Conservation (phyloP, 257 asterid genomes). For the Phtheirospermum japonicum region DNA sequence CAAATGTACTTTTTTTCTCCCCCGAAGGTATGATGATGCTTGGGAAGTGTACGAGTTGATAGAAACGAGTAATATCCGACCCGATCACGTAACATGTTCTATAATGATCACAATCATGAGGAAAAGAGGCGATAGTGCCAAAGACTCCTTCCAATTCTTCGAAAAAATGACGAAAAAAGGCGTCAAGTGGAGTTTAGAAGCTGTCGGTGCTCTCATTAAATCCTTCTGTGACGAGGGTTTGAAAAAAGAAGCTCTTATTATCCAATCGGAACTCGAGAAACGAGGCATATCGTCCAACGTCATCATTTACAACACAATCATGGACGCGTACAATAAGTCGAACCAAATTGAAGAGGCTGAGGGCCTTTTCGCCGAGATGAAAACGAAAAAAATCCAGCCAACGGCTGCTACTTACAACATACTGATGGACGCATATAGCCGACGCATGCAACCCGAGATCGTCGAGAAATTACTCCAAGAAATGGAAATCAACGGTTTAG, state of each 20-base stretch:
- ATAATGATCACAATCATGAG: constrained; percentile 82
- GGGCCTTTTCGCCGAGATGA: constrained; percentile 89
- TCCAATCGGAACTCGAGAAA: constrained; percentile 85
- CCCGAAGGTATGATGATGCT: constrained; percentile 78
- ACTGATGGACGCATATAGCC: constrained; percentile 86
- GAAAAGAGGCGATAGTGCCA: constrained; percentile 66
- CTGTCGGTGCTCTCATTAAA: constrained; percentile 78
- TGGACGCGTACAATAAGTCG: constrained; percentile 78
- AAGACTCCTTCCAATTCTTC: constrained; percentile 78
- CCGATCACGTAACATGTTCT: constrained; percentile 83
- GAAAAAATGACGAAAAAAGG: constrained; percentile 54
- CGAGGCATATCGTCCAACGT: constrained; percentile 73
- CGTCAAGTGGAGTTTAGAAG: constrained; percentile 79
- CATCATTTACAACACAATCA: constrained; percentile 69
- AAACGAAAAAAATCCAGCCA: constrained; percentile 58
- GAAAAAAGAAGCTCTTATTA: constrained; percentile 73
- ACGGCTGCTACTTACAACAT: constrained; percentile 71
- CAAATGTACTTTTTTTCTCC: not conserved
- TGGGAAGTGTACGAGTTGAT: constrained; percentile 64
- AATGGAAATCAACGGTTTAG: constrained; percentile 65
- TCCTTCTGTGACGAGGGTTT: constrained; percentile 90
- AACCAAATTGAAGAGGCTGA: constrained; percentile 85
- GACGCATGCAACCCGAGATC: constrained; percentile 78
- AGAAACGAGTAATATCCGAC: constrained; percentile 58
- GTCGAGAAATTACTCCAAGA: constrained; percentile 77